Conservation (phyloP, 257 asterid species). For the Leonotis leonurus region DNA sequence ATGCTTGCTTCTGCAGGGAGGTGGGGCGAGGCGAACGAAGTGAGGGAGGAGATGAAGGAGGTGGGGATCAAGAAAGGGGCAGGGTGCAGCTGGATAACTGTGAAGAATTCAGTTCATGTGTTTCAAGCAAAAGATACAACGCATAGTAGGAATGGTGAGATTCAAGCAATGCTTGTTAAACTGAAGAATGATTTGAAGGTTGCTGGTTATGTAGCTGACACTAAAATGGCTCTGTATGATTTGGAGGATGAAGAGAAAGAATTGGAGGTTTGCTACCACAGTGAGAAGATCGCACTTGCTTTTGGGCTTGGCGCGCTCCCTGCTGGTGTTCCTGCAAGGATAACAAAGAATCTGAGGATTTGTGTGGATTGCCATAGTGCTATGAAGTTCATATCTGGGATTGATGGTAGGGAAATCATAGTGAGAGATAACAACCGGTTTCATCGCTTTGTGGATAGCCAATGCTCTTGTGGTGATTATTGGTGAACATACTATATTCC, state of each 20-base stretch:
- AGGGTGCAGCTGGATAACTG: conserved; percentile 78
- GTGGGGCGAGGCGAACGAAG: conserved; percentile 76
- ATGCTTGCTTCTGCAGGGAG: conserved; percentile 68
- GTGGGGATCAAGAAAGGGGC: conserved; percentile 79
- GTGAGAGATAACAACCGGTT: conserved; percentile 74
- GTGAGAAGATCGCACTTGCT: conserved; percentile 87
- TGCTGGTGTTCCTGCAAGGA: conserved; percentile 61
- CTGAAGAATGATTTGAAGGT: conserved; percentile 56
- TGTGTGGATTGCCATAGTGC: conserved; percentile 94
- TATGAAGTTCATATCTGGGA: conserved; percentile 46
- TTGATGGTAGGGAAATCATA: conserved; percentile 60
- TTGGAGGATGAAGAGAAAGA: conserved; percentile 87
- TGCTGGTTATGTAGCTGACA: conserved; percentile 69
- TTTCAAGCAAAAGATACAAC: conserved; percentile 77
- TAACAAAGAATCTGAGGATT: conserved; percentile 73
- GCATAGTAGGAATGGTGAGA: conserved; percentile 54
- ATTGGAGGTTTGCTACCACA: conserved; percentile 74
- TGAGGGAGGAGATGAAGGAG: conserved; percentile 69
- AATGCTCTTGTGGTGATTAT: conserved; percentile 77
- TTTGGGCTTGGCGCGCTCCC: conserved; percentile 76
- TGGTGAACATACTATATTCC: conserved; percentile 37
- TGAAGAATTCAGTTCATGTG: conserved; percentile 52
- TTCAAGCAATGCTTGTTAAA: conserved; percentile 53
- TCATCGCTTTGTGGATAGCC: conserved; percentile 53
- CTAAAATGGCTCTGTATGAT: conserved; percentile 59